Percentiles rank a stretch among this genome's conserved stretches.
phyloP scores from a whole-genome alignment of 306 rosid species.

The Citrullus colocynthis region DNA sequence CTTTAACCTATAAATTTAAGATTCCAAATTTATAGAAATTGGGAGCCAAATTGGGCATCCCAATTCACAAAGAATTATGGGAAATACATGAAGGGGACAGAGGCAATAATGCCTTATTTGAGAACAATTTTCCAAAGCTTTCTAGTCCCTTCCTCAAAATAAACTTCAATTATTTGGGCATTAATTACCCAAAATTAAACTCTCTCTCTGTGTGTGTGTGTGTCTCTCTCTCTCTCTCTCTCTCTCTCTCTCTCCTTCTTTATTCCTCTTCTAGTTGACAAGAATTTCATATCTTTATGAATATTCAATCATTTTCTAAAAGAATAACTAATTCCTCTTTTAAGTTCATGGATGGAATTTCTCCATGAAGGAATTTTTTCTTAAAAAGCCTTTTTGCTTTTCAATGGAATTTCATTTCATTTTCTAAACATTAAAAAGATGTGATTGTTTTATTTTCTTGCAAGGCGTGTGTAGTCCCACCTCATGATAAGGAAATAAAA shows the following conservation, averaged over 20 bases:
- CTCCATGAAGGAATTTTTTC: not conserved
- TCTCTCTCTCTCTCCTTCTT: not conserved
- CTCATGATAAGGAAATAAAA: no score
- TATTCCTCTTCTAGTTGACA: not conserved
- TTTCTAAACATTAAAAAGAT: not conserved
- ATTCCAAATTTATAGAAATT: no score
- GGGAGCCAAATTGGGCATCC: not conserved
- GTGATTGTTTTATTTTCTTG: not conserved
- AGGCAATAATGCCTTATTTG: not conserved
- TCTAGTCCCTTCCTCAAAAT: not conserved
- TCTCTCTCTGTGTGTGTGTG: no score
- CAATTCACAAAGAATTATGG: not conserved
- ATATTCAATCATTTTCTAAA: conserved; percentile 3
- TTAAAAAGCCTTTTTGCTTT: not conserved
- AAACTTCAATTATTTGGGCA: not conserved
- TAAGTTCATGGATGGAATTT: not conserved
- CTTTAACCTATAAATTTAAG: no score
- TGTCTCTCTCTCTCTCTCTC: not conserved
- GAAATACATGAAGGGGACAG: not conserved
- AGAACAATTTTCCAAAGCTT: not conserved
- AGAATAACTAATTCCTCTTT: not conserved
- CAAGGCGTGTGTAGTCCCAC: no score
- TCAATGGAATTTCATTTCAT: not conserved
- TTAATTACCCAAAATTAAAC: not conserved
- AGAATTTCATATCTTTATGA: not conserved